Conservation (phyloP, 192 early-diverging fungal species). For the Anaeromyces robustus region DNA sequence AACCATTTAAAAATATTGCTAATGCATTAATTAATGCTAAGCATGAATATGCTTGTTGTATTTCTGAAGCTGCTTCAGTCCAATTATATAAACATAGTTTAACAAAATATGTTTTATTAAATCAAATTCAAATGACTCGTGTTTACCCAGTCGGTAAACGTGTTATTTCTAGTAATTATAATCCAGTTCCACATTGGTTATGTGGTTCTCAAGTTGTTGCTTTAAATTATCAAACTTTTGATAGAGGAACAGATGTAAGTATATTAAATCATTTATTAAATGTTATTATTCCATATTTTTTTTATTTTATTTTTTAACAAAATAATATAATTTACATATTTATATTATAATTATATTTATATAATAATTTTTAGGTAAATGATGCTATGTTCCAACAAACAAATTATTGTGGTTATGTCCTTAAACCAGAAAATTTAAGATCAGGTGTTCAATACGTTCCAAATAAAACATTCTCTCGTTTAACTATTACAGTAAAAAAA, state of each 20-base stretch:
- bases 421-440: conserved; percentile 44
- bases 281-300: neutral
- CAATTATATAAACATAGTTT: conserved; percentile 29
- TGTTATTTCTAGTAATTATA: conserved; percentile 68
- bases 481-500: neutral
- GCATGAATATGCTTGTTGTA: conserved; percentile 47
- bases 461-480: neutral
- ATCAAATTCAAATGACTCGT: conserved; percentile 43
- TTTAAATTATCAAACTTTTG: conserved; percentile 74
- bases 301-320: neutral
- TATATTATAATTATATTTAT: conserved; percentile 7
- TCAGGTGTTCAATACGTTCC: conserved; percentile 3
- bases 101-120: conserved; percentile 36
- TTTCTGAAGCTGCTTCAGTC: conserved; percentile 50
- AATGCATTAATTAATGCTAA: neutral
- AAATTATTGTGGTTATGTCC: conserved; percentile 60
- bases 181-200: conserved; percentile 69
- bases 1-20: conserved; percentile 38
- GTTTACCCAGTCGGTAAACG: conserved; percentile 68
- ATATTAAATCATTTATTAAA: conserved; percentile 4
- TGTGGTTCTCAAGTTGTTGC: conserved; percentile 75
- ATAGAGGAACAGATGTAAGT: conserved; percentile 9
- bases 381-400: conserved; percentile 65
- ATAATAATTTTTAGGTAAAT: conserved; percentile 67
- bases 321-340: too few relatives aligned